Base-by-base conservation (phyloP, 495 filamentous ascomycete species). In the Thozetella sp. region DNA sequence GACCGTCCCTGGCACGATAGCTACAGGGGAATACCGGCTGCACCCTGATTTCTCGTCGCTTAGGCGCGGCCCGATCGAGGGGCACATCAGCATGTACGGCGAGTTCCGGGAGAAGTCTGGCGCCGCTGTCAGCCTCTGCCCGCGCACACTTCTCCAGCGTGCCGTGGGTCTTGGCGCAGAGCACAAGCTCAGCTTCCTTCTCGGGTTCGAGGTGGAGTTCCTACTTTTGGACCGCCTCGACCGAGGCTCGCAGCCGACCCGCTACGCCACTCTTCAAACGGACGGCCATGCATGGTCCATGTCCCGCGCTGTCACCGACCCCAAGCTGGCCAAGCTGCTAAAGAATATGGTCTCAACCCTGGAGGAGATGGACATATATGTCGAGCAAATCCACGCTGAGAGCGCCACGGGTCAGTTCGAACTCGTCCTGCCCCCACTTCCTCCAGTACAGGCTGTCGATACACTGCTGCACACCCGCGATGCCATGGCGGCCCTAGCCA, bases 201-300 rank as follows among this genome's bases (percentile, higher is more conserved):
- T 91, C 25, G 93, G 93, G 2, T 94, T 93, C 64, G 93, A 96
- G 71, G 86, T 93, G 30, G 93, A 96, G 70, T 86, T 97, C 20
- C 78, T 92, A 4, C 88, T 96, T 58, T 68, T 95, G 11, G 72
- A 78, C 40, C 74, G 75, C 26, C 25, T 65, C 55, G 54, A 67
- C 17, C 68, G 64, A 56, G 62, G 57, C 25, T 69, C 57, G 15
- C 58, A 68, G n/a, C 58, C 64, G 40, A 57, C 68, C 17, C 70
- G 69, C 27, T 76, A 66, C 51, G 60, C 51, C 3, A 67, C 58
- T 25, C 65, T 73, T 54, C 55, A 57, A 51, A 72, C 63, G 52
- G 71, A 77, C 64, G 81, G 78, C 13, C 88, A 96, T 67, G 86
- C 82, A 9, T 92, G 88, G 88, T 85, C 83, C 3, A 78, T 82